Conservation (phyloP, 768 basidiomycete species). For the Melanogaster broomeanus region DNA sequence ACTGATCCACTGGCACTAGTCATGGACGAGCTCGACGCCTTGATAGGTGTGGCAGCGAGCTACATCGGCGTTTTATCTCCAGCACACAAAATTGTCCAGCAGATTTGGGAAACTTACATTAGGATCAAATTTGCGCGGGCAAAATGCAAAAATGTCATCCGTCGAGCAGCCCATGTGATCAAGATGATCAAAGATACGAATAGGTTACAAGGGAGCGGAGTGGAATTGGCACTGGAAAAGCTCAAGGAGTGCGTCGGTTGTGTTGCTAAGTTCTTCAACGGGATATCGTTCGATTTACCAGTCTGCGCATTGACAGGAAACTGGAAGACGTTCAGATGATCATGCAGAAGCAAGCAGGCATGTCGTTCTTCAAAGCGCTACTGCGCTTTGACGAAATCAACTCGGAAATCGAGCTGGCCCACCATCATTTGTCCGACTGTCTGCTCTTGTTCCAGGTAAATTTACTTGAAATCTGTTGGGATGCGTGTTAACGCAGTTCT, state of each 20-base stretch:
- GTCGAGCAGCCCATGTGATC: slow-evolving; percentile 1
- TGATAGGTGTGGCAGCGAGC: slow-evolving; percentile 43
- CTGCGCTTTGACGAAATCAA: slow-evolving; percentile 2
- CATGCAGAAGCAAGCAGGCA: background rate
- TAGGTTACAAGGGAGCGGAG: background rate
- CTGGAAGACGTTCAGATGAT: slow-evolving; percentile 1
- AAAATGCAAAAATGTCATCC: slow-evolving; percentile 3
- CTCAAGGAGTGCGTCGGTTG: background rate
- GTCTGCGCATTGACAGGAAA: slow-evolving; percentile 1
- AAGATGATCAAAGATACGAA: background rate
- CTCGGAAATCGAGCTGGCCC: background rate
- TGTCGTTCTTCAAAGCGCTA: slow-evolving; percentile 7
- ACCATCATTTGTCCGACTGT: background rate
- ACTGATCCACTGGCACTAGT: no score
- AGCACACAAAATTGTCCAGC: background rate
- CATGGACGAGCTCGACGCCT: background rate
- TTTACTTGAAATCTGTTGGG: background rate
- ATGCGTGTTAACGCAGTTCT: background rate
- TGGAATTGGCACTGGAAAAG: background rate
- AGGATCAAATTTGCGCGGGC: background rate
- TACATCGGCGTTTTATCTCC: slow-evolving; percentile 36
- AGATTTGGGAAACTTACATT: background rate
- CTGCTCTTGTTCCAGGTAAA: background rate
- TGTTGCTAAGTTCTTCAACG: background rate
- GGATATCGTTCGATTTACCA: no score